Percentiles rank a stretch among this genome's conserved stretches.
Conservation (phyloP, 805 yeast species). For the Candida wancherniae region DNA sequence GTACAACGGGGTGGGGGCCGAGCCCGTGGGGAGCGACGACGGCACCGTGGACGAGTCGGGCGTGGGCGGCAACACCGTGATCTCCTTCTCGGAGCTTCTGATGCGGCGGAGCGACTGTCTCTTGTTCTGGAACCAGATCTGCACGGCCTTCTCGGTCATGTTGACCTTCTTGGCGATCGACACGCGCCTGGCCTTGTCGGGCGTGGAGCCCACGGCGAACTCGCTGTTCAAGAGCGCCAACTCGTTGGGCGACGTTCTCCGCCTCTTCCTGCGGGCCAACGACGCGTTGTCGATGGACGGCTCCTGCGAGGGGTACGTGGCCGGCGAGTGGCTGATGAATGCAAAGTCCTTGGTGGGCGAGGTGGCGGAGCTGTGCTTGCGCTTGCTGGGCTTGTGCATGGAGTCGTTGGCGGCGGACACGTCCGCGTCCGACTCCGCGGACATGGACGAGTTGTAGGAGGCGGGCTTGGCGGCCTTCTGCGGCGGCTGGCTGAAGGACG, state of each 20-base stretch:
- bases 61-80: slow-evolving; percentile 42
- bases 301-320: slow-evolving; percentile 78
- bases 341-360: slow-evolving; percentile 49
- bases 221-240: slow-evolving; percentile 75
- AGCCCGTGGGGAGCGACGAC: slow-evolving; percentile 2
- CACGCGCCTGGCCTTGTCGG: slow-evolving; percentile 68
- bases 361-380: slow-evolving; percentile 20
- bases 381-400: slow-evolving; percentile 16
- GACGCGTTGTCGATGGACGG: slow-evolving; percentile 88
- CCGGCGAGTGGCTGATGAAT: slow-evolving; percentile 88
- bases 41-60: slow-evolving; percentile 18
- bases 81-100: slow-evolving; percentile 31
- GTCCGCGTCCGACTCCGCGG: slow-evolving; percentile 13
- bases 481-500: neutral
- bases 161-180: slow-evolving; percentile 76
- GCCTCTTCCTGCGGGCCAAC: slow-evolving; percentile 86
- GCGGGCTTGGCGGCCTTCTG: neutral
- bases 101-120: slow-evolving; percentile 74
- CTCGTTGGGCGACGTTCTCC: slow-evolving; percentile 91
- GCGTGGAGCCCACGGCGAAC: slow-evolving; percentile 73
- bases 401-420: slow-evolving; percentile 7
- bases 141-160: slow-evolving; percentile 97
- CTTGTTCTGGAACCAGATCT: slow-evolving; percentile 96
- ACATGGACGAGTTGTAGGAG: slow-evolving; percentile 1
- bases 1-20: slow-evolving; percentile 5